Percentiles rank a stretch among this genome's conserved stretches.
These are phyloP conservation scores for Cucumis melo DNA, from an alignment of 306 rosid species.

Conservation along the genomic window DNA sequence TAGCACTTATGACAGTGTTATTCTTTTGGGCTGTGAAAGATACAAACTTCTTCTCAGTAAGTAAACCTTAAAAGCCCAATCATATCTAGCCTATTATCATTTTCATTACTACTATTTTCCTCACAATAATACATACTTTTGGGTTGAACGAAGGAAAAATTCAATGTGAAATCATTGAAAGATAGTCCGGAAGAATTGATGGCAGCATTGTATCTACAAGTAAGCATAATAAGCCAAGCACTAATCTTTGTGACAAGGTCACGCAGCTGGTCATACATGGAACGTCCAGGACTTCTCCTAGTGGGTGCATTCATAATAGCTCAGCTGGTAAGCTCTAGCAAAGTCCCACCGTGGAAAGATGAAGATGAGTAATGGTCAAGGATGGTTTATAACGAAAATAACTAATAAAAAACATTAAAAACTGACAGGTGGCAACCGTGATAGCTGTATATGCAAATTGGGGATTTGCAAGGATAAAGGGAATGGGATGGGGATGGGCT, in stretches of 20 bases:
- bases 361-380: no score
- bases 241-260: slow-evolving; percentile 92
- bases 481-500: slow-evolving; percentile 99
- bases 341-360: no score
- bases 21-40: slow-evolving; percentile 76
- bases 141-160: slow-evolving; percentile 40
- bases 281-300: slow-evolving; percentile 91
- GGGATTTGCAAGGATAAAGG: slow-evolving; percentile 76
- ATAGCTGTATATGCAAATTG: slow-evolving; percentile 88
- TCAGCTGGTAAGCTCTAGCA: slow-evolving; percentile 52
- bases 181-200: slow-evolving; percentile 34
- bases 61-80: not conserved
- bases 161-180: slow-evolving; percentile 36
- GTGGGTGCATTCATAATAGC: slow-evolving; percentile 71
- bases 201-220: slow-evolving; percentile 98
- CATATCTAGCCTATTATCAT: not conserved
- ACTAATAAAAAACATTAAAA: no score
- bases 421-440: slow-evolving; percentile 69
- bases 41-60: slow-evolving; percentile 76
- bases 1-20: slow-evolving; percentile 89
- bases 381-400: no score
- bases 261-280: slow-evolving; percentile 85
- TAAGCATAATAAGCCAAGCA: slow-evolving; percentile 94
- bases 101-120: not conserved
- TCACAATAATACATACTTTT: no score